phyloP scores from a whole-genome alignment of 2,329 filamentous ascomycete species.

The Nemania sp. region DNA sequence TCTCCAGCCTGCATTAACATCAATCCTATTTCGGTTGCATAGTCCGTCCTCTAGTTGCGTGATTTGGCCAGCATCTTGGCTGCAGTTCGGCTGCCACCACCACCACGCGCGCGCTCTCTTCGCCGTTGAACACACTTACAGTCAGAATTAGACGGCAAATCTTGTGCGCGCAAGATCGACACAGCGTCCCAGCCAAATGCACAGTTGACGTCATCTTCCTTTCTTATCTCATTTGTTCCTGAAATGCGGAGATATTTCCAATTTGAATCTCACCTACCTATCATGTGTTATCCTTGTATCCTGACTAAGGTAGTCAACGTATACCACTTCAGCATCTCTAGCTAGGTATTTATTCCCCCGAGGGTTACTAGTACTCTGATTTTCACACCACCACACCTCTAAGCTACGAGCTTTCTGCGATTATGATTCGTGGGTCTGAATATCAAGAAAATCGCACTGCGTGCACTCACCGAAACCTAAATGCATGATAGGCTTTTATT shows the following conservation, averaged over 20 bases:
- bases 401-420: too few species aligned
- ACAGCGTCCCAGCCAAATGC: not conserved
- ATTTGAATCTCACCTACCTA: constrained; percentile 5
- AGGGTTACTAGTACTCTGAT: too few species aligned
- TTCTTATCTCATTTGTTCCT: not conserved
- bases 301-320: too few species aligned
- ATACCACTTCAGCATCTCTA: too few species aligned
- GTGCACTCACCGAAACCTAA: too few species aligned
- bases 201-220: constrained; percentile 17
- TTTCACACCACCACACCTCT: too few species aligned
- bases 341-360: too few species aligned
- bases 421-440: too few species aligned
- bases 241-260: constrained; percentile 17
- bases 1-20: constrained; percentile 11
- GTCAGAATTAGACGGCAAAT: constrained; percentile 4
- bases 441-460: too few species aligned
- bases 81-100: not conserved
- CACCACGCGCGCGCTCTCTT: constrained; percentile 4
- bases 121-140: constrained; percentile 1
- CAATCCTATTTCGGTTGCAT: constrained; percentile 21
- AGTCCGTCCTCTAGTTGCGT: constrained; percentile 7
- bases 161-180: constrained; percentile 4
- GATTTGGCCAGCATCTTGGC: constrained; percentile 9
- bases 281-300: too few species aligned
- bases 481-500: too few species aligned